Base-by-base conservation (phyloP, 768 basidiomycete genomes). In the Cystobasidium tubakii region DNA sequence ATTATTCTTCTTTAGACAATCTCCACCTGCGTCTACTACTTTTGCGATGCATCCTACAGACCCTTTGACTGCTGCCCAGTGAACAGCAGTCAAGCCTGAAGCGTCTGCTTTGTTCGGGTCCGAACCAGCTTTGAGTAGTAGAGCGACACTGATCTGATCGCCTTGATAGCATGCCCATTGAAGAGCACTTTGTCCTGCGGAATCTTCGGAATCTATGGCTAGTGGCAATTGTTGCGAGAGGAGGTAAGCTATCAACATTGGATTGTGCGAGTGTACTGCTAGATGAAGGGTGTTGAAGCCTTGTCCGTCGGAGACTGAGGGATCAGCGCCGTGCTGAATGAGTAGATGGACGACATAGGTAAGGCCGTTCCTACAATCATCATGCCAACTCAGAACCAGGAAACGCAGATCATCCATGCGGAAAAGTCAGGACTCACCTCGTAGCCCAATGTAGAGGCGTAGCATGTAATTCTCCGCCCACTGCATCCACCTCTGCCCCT, bases 101-200 rank as follows among this genome's bases (percentile, higher is more conserved):
- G 91, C 88, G 80, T 98, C 96, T 42, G 86, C 85, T 15, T 88
- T 81, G 73, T 87, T 87, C 0, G 88, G 84, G 73, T 87, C 90
- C 1, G 96, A 93, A 1, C 91, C 91, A 77, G 94, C 91, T 71
- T 88, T 86, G 65, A 99, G 85, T 50, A 99, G 82, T 57, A 98
- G 81, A 76, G 97, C 93, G 4, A 98, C 93, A 1, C 90, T 92
- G 39, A 98, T 86, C 1, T 92, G 93, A 79, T 99, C 96, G 57
- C 96, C 96, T 81, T 99, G 96, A 81, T 98, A 99, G 10, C 92
- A 91, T 4, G 96, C 96, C 96, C 96, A 99, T 91, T 97, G 96
- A 63, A 98, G 85, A 0, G 91, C 85, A 0, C 95, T 96, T 80
- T 98, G 96, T 0, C 96, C 96, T 78, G 91, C 90, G 0, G 88